Evolutionary conservation across 371 early-diverging fungal species (phyloP), one percentile per base, ranked within the genome.

Genomic region (Zancudomyces culisetae): DNA sequence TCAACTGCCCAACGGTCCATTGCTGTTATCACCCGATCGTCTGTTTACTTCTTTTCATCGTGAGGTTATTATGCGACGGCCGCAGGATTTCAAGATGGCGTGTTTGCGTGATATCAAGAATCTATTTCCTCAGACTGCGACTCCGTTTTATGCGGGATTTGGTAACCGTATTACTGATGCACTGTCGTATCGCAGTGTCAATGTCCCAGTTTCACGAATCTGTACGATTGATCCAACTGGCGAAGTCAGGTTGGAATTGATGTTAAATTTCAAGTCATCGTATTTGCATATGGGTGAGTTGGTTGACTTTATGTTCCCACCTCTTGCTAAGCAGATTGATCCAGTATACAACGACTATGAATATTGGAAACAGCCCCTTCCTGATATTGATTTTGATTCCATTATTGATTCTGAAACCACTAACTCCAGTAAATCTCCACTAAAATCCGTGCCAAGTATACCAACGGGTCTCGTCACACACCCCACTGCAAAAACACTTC

Each of bases 71-170:
- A 78, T 83, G 68, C 78, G 87, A 42, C 83, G 87, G 51, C 98
- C 98, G 12, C 92, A 98, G 62, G 87, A 91, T 56, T 98, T 98
- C 71, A 99, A 99, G 63, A 98, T 97, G 76, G 83, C 90, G 0
- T 91, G 90, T 60, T 68, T 99, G 41, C 74, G 85, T n/a, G 91
- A 94, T 58, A 85, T 99, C 40, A 74, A 80, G 50, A 66, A 79
- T 1, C 63, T 98, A 21, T 95, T 95, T 75, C 62, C 56, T 51
- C 83, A 76, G 23, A 73, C 68, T 39, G 61, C 69, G 3, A 80
- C 78, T 53, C 91, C 97, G 0, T 98, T 98, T 59, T 89, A 89
- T 66, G 97, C 98, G 18, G 99, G 99, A 0, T 99, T 99, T 64
- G 99, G 99, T 27, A 99, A 99, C 61, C 80, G 89, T 45, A 83